Base-by-base conservation (phyloP, 768 basidiomycete species). In the Pleurotus ostreatus region DNA sequence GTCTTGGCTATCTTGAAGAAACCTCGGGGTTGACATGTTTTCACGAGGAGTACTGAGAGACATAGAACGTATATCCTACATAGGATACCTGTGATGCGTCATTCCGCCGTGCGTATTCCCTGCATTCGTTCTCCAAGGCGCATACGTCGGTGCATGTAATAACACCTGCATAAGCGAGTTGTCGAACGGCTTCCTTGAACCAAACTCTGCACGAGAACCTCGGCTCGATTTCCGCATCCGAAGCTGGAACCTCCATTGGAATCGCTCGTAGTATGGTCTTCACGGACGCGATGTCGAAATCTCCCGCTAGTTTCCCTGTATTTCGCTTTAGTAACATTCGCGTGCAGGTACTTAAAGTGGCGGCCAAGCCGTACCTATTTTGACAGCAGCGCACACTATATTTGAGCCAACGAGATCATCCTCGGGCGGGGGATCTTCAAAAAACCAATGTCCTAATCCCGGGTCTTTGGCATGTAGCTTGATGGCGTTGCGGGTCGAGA, bases 151-250 rank as follows among this genome's bases (percentile, higher is more conserved):
- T 8, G 30, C 30, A 34, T 34, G 30, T 9, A 16, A 60, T 52
- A 37, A 54, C 25, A 15, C 51, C 51, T 20, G 49, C 44, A 4
- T 48, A 26, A 38, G 40, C 41, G 8, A 60, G 57, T 18, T 40
- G 49, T 15, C 59, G n/a, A 23, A 60, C 45, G 11, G 59, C 59
- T 46, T 60, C 59, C 46, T 49, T 60, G 46, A 60, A 58, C 59
- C 59, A 60, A 22, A 60, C 59, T 26, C 56, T 20, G 30, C 56
- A 60, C 18, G 18, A 54, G 38, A 60, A 60, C 20, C 39, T 49
- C 38, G 49, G 59, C 39, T 60, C 59, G 15, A 46, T 54, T 15
- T 11, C 13, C n/a, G 34, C 22, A 18, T 57, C 55, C 39, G 25
- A 38, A 13, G 30, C 38, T 16, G 59, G 59, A 15, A 57, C 41